phyloP scores from a whole-genome alignment of 345 rosid genomes.

The Chamaenerion angustifolium region DNA sequence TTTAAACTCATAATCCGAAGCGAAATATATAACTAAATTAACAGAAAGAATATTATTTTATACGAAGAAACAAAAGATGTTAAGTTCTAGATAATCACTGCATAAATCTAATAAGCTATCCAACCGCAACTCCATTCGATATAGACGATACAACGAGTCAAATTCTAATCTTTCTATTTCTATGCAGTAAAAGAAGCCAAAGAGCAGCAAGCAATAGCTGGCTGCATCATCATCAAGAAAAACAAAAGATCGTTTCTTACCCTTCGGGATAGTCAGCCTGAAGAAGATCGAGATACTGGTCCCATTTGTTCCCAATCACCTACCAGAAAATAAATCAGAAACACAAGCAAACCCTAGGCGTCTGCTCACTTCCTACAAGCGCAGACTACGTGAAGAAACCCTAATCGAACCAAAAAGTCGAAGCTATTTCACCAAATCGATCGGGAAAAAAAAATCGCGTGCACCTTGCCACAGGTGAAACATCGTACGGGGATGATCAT shows the following conservation, averaged over 20 bases:
- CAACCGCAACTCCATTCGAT: no score
- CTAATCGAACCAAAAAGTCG: not conserved
- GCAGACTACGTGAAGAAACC: not conserved
- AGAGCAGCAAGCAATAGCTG: not conserved
- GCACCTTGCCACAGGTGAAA: constrained; percentile 70
- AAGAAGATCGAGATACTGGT: constrained; percentile 59
- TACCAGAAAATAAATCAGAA: constrained; percentile 5
- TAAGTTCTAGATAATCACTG: no score
- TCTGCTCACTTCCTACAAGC: no score
- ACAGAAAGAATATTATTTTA: no score
- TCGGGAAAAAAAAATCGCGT: not conserved
- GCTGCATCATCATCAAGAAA: no score
- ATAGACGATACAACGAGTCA: no score
- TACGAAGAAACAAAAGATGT: no score
- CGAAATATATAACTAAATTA: no score
- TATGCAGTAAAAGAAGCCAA: not conserved
- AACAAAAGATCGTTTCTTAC: constrained; percentile 11
- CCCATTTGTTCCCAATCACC: constrained; percentile 84
- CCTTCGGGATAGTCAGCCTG: constrained; percentile 67
- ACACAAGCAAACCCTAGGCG: not conserved
- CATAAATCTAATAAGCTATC: no score
- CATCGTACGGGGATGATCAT: constrained; percentile 81
- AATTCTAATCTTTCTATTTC: no score
- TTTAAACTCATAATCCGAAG: no score
- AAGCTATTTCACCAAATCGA: not conserved